phyloP scores from a whole-genome alignment of 306 rosid species.

The Trichosanthes cucumerina region DNA sequence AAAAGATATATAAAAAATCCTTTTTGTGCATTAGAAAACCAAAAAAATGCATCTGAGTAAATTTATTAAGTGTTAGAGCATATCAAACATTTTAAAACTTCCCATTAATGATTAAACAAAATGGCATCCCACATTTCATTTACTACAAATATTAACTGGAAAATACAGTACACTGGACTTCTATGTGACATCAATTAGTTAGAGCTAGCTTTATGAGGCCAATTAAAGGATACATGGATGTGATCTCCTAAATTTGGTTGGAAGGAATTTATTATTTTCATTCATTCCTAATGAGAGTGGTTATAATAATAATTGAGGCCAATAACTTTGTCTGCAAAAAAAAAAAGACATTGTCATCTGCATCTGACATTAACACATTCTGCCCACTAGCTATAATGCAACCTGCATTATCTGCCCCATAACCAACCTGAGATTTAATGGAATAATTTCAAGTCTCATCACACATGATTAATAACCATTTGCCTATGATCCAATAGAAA shows the following conservation, averaged over 20 bases:
- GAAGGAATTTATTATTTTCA: background rate
- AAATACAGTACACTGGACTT: background rate
- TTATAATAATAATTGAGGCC: background rate
- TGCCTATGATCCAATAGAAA: background rate
- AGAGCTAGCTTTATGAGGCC: background rate
- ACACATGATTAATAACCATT: background rate
- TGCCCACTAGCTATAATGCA: background rate
- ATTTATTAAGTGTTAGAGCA: no score
- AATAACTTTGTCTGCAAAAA: background rate
- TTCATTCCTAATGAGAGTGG: background rate
- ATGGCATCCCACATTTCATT: background rate
- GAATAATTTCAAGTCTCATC: conserved; percentile 5
- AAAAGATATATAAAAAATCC: no score
- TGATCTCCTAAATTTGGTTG: background rate
- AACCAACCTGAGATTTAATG: background rate
- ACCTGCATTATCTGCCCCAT: background rate
- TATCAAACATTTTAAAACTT: background rate
- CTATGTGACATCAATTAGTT: background rate
- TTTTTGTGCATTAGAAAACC: no score
- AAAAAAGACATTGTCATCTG: background rate
- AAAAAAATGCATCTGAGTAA: no score
- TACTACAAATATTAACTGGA: background rate
- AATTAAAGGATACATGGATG: background rate
- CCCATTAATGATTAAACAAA: background rate
- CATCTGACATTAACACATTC: background rate